Conservation (phyloP, 164 flowering plant genomes). For the Echeveria elegans region DNA sequence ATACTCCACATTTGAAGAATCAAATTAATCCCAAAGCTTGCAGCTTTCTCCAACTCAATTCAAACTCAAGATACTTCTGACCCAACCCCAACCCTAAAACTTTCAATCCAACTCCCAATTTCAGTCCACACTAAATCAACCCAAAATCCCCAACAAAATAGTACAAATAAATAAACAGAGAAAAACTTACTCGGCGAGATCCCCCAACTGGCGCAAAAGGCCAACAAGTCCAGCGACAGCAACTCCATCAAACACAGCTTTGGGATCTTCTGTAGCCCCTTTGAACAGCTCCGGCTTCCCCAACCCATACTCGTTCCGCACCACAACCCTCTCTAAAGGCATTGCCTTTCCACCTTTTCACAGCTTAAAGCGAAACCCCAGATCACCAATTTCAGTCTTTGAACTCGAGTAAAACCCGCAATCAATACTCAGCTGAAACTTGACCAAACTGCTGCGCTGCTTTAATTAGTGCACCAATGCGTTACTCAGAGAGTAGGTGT, state of each 20-base stretch:
- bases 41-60: no score
- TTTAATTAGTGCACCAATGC: no score
- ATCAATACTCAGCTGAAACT: no score
- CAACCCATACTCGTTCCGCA: constrained; percentile 69
- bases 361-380: background rate
- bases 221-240: constrained; percentile 95
- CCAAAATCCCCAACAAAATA: background rate
- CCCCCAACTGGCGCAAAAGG: constrained; percentile 85
- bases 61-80: no score
- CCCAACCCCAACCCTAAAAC: background rate
- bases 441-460: background rate
- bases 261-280: constrained; percentile 57
- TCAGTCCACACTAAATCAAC: background rate
- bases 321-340: constrained; percentile 63
- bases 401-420: no score
- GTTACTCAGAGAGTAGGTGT: background rate
- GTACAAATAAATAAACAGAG: constrained; percentile 13
- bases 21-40: background rate
- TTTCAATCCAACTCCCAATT: background rate
- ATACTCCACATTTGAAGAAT: background rate
- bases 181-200: constrained; percentile 79
- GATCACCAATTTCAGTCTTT: background rate
- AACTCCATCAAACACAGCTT: constrained; percentile 74
- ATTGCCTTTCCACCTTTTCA: constrained; percentile 21
- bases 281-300: constrained; percentile 51